Conservation (phyloP, 108 stramenopile genomes). For the Conticribra weissflogii region DNA sequence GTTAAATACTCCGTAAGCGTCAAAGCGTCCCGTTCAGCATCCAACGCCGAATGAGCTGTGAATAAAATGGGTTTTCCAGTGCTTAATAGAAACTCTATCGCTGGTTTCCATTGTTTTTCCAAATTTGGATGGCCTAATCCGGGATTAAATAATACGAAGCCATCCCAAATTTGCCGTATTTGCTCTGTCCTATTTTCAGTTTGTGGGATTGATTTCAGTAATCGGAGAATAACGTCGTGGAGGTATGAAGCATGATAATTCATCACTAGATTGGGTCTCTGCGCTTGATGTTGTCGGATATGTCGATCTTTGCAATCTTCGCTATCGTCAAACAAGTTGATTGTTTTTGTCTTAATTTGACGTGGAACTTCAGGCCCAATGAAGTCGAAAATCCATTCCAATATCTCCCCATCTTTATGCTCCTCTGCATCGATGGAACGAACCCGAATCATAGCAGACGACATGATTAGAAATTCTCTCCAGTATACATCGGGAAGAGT, state of each 20-base stretch:
- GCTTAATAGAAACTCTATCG: constrained; percentile 53
- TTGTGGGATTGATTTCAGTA: constrained; percentile 12
- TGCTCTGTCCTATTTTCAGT: not conserved
- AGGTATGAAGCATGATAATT: constrained; percentile 46
- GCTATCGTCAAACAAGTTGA: constrained; percentile 7
- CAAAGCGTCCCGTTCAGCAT: constrained; percentile 59
- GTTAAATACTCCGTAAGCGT: constrained; percentile 36
- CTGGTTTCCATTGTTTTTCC: constrained; percentile 64
- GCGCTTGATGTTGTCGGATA: too few species aligned
- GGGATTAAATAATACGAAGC: constrained; percentile 84
- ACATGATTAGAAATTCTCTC: constrained; percentile 73
- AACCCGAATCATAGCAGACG: constrained; percentile 8
- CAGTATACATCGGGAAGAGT: constrained; percentile 82
- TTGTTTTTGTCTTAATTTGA: constrained; percentile 19
- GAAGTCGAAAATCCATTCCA: constrained; percentile 62
- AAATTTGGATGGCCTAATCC: constrained; percentile 87
- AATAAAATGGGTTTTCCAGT: constrained; percentile 58
- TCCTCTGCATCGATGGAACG: not conserved
- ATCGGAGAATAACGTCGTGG: constrained; percentile 41
- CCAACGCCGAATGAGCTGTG: constrained; percentile 75
- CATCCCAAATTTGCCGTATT: constrained; percentile 51
- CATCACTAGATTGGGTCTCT: constrained; percentile 23
- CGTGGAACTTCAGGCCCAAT: constrained; percentile 79
- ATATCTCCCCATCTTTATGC: not conserved
- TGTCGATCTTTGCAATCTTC: constrained; percentile 4